Base-by-base conservation (phyloP, 805 yeast species). In the Hanseniaspora nectarophila region DNA sequence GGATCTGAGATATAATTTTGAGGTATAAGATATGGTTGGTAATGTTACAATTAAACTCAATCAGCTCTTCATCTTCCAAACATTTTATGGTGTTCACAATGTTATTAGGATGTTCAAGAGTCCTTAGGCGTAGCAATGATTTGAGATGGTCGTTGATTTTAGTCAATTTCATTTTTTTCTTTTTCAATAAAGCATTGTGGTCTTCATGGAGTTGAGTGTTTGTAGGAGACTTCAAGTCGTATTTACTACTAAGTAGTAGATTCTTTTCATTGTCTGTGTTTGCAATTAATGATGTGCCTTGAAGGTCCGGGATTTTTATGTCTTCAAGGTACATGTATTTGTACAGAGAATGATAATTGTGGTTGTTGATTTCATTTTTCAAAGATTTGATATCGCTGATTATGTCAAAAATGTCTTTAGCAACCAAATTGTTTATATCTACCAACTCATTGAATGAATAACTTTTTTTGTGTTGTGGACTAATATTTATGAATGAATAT, bases 1-100 rank as follows among this genome's bases (percentile, higher is more conserved):
- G 21, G 7, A 49, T 20, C 35, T 42, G 37, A 9, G 44, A 37
- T 13, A 49, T 49, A 13, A 49, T 42, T 34, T 49, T 44, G 3
- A 49, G 13, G 26, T 42, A 49, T 21, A 49, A 23, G 3, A 49
- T 18, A 10, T 31, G 13, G 21, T 34, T 42, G 2, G 43, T 39
- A 24, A 49, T 20, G 20, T 26, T 26, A 31, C 21, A 34, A 21
- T 49, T 49, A 9, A 49, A 49, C 20, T 18, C 23, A 24, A 24
- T 42, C 8, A 42, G 18, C 5, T 42, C 18, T 18, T 42, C 31
- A n/a, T 42, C 24, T 5, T 28, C 18, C 34, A 42, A 9, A 13
- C 32, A 15, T 24, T n/a, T 13, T 42, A 18, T 26, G 18, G 18
- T 10, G 4, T 15, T 13, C 1, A 20, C 10, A 37, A 37, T 23